phyloP scores from a whole-genome alignment of 306 rosid species.

The Trichosanthes cucumerina region DNA sequence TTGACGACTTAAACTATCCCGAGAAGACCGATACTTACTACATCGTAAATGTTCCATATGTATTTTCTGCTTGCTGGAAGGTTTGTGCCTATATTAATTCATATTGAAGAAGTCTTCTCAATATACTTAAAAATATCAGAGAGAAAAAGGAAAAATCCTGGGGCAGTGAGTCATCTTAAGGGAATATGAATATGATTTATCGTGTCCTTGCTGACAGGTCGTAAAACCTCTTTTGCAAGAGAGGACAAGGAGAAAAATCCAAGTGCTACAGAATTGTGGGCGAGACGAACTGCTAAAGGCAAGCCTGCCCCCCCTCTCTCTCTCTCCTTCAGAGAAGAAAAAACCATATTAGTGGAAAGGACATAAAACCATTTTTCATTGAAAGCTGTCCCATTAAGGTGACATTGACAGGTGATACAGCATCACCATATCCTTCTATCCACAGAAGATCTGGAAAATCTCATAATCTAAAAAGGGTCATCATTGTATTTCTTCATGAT shows the following conservation, averaged over 20 bases:
- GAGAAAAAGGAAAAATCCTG: background rate
- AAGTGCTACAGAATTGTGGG: conserved; percentile 83
- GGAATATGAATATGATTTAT: background rate
- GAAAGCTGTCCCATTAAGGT: background rate
- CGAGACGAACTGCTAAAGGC: conserved; percentile 83
- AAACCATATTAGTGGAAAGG: background rate
- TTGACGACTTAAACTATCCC: conserved; percentile 95
- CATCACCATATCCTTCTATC: background rate
- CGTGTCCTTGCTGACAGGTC: conserved; percentile 34
- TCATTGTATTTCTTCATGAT: background rate
- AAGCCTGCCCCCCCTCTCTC: conserved; percentile 8
- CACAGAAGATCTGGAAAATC: background rate
- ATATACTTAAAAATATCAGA: background rate
- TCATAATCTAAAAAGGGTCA: background rate
- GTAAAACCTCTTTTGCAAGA: conserved; percentile 94
- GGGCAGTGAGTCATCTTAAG: background rate
- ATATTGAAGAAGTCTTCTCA: conserved; percentile 6
- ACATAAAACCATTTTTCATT: background rate
- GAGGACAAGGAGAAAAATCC: conserved; percentile 82
- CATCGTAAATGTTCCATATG: conserved; percentile 73
- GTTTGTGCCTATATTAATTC: conserved; percentile 29
- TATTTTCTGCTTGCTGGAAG: conserved; percentile 99
- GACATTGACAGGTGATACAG: background rate
- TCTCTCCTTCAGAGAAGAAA: background rate
- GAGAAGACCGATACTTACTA: conserved; percentile 90